Evolutionary conservation across 2,329 filamentous ascomycete genomes (phyloP).

Genomic region (Grosmannia penicillata): DNA sequence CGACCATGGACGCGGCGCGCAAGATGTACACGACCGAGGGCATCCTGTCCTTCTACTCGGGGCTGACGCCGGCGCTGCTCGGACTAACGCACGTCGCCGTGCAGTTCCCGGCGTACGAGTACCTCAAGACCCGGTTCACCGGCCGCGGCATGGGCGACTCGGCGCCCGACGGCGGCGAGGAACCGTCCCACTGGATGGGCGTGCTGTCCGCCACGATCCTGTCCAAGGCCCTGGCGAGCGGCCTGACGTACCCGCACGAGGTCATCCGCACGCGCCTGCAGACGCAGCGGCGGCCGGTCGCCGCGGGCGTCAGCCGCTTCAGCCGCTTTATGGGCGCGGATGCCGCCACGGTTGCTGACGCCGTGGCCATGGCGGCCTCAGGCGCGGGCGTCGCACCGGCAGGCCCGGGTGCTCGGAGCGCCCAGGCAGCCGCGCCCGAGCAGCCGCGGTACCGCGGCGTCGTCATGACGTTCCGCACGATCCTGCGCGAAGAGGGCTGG

Average conservation of each 20-base stretch:
- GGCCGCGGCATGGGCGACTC: slow-evolving; percentile 74
- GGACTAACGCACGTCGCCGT: slow-evolving; percentile 92
- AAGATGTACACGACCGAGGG: slow-evolving; percentile 96
- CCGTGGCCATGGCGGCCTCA: slow-evolving; percentile 9
- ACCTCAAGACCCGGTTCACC: slow-evolving; percentile 78
- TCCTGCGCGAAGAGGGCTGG: slow-evolving; percentile 86
- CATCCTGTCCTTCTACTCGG: slow-evolving; percentile 83
- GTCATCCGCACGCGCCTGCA: slow-evolving; percentile 87
- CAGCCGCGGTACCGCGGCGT: slow-evolving; percentile 59
- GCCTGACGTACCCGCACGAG: slow-evolving; percentile 92
- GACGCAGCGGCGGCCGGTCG: slow-evolving; percentile 62
- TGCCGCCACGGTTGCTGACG: not conserved
- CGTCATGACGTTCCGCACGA: slow-evolving; percentile 66
- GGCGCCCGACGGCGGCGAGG: slow-evolving; percentile 17
- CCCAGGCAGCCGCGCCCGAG: not conserved
- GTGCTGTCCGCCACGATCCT: slow-evolving; percentile 80
- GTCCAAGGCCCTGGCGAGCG: slow-evolving; percentile 88
- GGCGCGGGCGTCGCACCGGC: slow-evolving; percentile 14
- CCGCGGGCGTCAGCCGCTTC: slow-evolving; percentile 16
- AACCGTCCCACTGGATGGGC: slow-evolving; percentile 62
- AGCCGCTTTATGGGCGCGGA: slow-evolving; percentile 10
- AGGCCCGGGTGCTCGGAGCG: not conserved
- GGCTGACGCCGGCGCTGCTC: slow-evolving; percentile 78
- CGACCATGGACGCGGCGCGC: slow-evolving; percentile 76
- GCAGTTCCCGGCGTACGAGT: slow-evolving; percentile 94